phyloP scores from a whole-genome alignment of 208 protist species.

The Paratrypanosoma confusum region DNA sequence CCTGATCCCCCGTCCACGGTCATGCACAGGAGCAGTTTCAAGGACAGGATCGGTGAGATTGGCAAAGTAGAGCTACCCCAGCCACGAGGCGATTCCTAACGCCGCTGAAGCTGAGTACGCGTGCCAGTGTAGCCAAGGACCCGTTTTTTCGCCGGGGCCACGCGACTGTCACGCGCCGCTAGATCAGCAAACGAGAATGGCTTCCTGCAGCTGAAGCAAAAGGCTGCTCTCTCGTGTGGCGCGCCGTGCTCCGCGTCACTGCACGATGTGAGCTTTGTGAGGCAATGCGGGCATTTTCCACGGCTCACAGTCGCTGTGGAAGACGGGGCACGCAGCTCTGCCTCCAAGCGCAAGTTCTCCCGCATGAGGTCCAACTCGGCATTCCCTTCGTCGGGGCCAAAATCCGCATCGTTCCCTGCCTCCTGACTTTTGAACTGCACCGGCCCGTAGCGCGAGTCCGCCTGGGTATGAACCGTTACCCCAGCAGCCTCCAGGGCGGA shows the following conservation, averaged over 20 bases:
- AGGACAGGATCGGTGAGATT: too few relatives aligned
- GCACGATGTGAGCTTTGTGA: conserved; percentile 30
- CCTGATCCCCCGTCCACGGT: too few relatives aligned
- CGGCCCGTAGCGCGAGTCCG: too few relatives aligned
- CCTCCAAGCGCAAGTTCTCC: not conserved
- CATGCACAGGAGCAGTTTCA: too few relatives aligned
- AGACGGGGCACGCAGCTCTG: not conserved
- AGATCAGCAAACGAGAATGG: conserved; percentile 70
- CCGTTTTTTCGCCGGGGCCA: not conserved
- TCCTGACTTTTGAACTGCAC: too few relatives aligned
- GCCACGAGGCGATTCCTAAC: too few relatives aligned
- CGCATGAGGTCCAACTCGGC: not conserved
- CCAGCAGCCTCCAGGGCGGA: too few relatives aligned
- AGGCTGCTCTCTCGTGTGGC: conserved; percentile 35
- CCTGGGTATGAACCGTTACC: too few relatives aligned
- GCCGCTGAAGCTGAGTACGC: too few relatives aligned
- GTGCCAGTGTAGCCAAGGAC: not conserved
- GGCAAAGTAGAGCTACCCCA: too few relatives aligned
- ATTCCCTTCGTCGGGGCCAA: too few relatives aligned
- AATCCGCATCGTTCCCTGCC: too few relatives aligned
- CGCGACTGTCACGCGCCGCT: not conserved
- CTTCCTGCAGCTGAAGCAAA: conserved; percentile 71
- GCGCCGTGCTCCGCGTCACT: conserved; percentile 8
- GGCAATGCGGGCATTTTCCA: conserved; percentile 61
- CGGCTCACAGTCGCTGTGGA: conserved; percentile 19